Conservation (phyloP, 2,329 filamentous ascomycete species). For the Alternaria novae-zelandiae region DNA sequence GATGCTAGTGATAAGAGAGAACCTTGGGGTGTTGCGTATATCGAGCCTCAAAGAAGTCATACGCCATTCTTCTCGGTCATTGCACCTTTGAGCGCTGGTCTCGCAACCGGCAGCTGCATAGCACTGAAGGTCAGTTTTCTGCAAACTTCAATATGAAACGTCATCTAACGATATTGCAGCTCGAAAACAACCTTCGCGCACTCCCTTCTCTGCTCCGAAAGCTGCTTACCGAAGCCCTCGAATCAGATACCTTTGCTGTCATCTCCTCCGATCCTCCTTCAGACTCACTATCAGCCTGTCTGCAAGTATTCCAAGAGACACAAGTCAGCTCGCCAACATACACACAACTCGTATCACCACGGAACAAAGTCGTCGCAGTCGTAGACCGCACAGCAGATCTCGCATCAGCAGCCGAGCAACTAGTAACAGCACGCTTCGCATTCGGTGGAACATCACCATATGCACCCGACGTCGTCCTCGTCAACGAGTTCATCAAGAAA, state of each 20-base stretch:
- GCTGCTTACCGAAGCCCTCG: slow-evolving; percentile 51
- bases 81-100: slow-evolving; percentile 51
- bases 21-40: slow-evolving; percentile 55
- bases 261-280: slow-evolving; percentile 42
- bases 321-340: slow-evolving; percentile 16
- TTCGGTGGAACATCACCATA: slow-evolving; percentile 66
- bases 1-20: slow-evolving; percentile 45
- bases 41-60: slow-evolving; percentile 55
- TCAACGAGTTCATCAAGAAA: slow-evolving; percentile 68
- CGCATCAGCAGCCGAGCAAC: slow-evolving; percentile 57
- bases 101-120: slow-evolving; percentile 61
- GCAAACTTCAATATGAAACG: background rate
- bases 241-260: slow-evolving; percentile 58
- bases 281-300: slow-evolving; percentile 27
- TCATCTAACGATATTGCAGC: slow-evolving; percentile 25
- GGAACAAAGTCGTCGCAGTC: slow-evolving; percentile 57
- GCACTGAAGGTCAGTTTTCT: slow-evolving; percentile 53
- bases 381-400: slow-evolving; percentile 68
- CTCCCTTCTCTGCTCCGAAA: slow-evolving; percentile 47
- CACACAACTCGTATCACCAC: slow-evolving; percentile 45
- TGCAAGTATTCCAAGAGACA: slow-evolving; percentile 46
- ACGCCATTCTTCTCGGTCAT: slow-evolving; percentile 54
- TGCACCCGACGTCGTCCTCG: slow-evolving; percentile 66
- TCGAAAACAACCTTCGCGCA: slow-evolving; percentile 50
- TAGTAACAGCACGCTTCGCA: slow-evolving; percentile 61